A percentile compares a stretch with the other conserved stretches of the same genome.
Conservation (phyloP, 805 yeast genomes). For the Lachancea meyersii region DNA sequence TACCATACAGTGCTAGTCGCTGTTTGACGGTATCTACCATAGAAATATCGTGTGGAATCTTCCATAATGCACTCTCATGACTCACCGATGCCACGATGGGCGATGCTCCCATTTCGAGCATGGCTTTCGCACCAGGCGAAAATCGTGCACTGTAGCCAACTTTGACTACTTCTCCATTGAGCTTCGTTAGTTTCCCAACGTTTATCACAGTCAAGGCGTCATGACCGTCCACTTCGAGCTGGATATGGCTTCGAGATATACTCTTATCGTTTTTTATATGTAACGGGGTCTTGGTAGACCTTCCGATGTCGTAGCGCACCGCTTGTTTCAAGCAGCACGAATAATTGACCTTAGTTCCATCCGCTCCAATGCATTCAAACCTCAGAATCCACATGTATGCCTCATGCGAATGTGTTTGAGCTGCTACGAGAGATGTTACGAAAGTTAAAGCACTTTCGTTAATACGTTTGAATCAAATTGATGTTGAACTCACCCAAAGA, state of each 20-base stretch:
- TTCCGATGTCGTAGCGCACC: conserved; percentile 21
- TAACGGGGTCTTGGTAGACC: conserved; percentile 28
- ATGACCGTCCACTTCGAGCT: conserved; percentile 8
- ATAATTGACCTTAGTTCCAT: conserved; percentile 13
- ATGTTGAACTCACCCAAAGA: too few relatives aligned
- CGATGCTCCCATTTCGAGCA: conserved; percentile 21
- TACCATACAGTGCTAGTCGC: conserved; percentile 1
- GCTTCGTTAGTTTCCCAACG: conserved; percentile 28
- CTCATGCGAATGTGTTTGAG: not conserved
- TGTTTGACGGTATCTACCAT: not conserved
- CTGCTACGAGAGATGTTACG: not conserved
- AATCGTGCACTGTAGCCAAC: conserved; percentile 14
- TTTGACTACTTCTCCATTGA: conserved; percentile 16
- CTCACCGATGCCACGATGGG: conserved; percentile 16
- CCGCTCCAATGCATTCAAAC: conserved; percentile 18
- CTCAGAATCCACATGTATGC: conserved; percentile 24
- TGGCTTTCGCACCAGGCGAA: not conserved
- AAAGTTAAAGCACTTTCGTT: too few relatives aligned
- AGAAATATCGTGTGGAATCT: conserved; percentile 13
- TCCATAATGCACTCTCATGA: conserved; percentile 17
- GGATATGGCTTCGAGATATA: conserved; percentile 29
- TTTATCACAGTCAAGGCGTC: conserved; percentile 12
- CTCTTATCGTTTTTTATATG: conserved; percentile 31
- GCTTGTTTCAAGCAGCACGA: conserved; percentile 17
- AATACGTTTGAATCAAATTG: too few relatives aligned